Evolutionary conservation across 495 filamentous ascomycete species (phyloP), one percentile per base, ranked within the genome.

Genomic region (Talaromyces adpressus): DNA sequence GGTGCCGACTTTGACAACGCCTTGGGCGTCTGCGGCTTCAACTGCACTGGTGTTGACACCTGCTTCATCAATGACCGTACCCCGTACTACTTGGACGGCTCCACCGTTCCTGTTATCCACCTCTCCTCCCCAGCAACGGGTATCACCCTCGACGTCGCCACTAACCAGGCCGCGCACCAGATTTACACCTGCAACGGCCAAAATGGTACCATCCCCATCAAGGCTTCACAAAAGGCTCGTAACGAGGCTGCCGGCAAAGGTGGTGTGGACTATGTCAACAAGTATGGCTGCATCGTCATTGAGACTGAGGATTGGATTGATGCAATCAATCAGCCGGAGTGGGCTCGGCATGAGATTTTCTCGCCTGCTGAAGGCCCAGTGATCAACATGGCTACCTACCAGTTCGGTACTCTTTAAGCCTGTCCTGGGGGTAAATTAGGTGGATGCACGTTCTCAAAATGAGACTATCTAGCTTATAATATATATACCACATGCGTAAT

Each of bases 31-130:
- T 92, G 89, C 69, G 91, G 91, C 23, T 77, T 75, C 36, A 80
- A 80, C 69, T 96, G 91, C 80, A 88, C 81, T 6, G 91, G 91
- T 52, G 92, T 92, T 70, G 91, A 90, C 78, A 82, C 79, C 68
- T 89, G 87, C 71, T 92, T 84, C 77, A 75, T 91, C 63, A 77
- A 91, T 51, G 88, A 92, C 57, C 82, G 84, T 8, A 81, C 84
- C 0, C 79, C 83, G 60, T 81, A 86, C 69, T 84, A 88, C 74
- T 69, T 76, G 8, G 74, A 82, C 54, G 76, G 75, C 23, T 85
- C 82, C 14, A 79, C 92, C 27, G 85, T 88, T 9, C 83, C 84
- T 7, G 75, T 91, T 0, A 71, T 85, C 16, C 83, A 79, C n/a
- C 67, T 85, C 49, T 84, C 80, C 72, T 87, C 85, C 0, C 72